Evolutionary conservation across 2,329 filamentous ascomycete species (phyloP).

Genomic region (Chaetomiaceae sp.): DNA sequence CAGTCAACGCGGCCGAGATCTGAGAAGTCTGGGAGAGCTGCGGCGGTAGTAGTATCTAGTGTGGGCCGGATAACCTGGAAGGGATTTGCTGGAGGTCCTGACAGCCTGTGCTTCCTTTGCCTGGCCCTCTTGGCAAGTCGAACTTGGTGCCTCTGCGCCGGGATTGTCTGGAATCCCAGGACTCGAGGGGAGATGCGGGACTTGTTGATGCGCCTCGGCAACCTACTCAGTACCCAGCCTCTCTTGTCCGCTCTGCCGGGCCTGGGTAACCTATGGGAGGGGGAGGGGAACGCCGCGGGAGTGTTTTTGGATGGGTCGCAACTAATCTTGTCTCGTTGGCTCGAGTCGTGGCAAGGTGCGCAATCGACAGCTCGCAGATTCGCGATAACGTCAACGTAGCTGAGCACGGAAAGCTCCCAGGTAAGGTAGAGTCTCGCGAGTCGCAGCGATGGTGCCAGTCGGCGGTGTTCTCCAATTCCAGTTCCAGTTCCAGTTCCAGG

Average conservation of each 20-base stretch:
- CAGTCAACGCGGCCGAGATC: constrained; percentile 32
- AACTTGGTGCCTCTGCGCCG: constrained; percentile 5
- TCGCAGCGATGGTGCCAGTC: no score
- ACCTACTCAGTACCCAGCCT: constrained; percentile 9
- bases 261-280: not conserved
- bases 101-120: constrained; percentile 15
- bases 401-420: no score
- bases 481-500: no score
- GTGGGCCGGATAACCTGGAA: constrained; percentile 10
- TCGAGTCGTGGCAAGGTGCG: not conserved
- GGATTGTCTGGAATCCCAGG: constrained; percentile 10
- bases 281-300: no score
- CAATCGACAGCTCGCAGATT: not conserved
- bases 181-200: constrained; percentile 8
- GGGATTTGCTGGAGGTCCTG: constrained; percentile 27
- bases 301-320: no score
- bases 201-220: constrained; percentile 14
- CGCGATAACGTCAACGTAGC: not conserved
- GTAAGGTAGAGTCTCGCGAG: no score
- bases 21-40: constrained; percentile 23
- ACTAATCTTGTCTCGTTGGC: no score
- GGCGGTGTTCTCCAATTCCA: no score
- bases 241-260: constrained; percentile 11
- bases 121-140: constrained; percentile 12
- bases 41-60: constrained; percentile 25